These are phyloP conservation scores for Ophiocordyceps camponoti-floridani DNA, from an alignment of 2,329 filamentous ascomycete genomes.

Conservation along the genomic window DNA sequence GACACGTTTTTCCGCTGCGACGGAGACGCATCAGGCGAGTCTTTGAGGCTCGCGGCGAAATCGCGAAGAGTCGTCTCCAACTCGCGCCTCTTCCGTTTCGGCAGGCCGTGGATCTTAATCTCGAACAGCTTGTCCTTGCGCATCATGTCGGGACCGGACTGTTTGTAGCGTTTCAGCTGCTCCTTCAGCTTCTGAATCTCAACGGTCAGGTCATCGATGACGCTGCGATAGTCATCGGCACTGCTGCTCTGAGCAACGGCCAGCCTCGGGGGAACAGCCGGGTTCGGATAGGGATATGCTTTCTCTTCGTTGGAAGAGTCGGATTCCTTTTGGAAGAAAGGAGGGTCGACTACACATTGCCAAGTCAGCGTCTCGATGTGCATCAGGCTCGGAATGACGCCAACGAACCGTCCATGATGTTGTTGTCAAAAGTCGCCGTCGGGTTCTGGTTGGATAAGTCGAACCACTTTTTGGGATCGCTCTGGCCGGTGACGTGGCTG, in stretches of 20 bases:
- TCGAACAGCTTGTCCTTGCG: constrained; percentile 68
- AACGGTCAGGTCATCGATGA: constrained; percentile 75
- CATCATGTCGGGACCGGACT: constrained; percentile 45
- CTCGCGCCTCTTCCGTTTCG: constrained; percentile 56
- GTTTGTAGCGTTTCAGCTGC: constrained; percentile 53
- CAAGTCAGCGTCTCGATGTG: neutral
- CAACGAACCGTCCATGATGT: constrained; percentile 27
- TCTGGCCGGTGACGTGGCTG: constrained; percentile 27
- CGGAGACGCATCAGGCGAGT: constrained; percentile 23
- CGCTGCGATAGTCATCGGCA: constrained; percentile 58
- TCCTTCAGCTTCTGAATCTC: constrained; percentile 67
- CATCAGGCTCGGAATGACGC: neutral
- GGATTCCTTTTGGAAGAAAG: constrained; percentile 34
- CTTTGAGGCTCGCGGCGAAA: constrained; percentile 47
- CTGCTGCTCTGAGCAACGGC: constrained; percentile 34
- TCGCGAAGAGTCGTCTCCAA: constrained; percentile 55
- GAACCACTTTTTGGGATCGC: constrained; percentile 36
- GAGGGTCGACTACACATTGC: constrained; percentile 24
- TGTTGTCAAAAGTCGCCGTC: constrained; percentile 20
- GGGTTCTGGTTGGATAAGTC: constrained; percentile 33
- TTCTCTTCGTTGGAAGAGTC: constrained; percentile 32
- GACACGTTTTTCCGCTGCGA: constrained; percentile 21
- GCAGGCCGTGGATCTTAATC: constrained; percentile 58
- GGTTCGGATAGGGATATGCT: constrained; percentile 7
- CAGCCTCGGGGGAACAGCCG: constrained; percentile 11